Percentiles rank a stretch among this genome's conserved stretches.
phyloP scores from a whole-genome alignment of 768 basidiomycete genomes.

The Cystobasidium onofrii region DNA sequence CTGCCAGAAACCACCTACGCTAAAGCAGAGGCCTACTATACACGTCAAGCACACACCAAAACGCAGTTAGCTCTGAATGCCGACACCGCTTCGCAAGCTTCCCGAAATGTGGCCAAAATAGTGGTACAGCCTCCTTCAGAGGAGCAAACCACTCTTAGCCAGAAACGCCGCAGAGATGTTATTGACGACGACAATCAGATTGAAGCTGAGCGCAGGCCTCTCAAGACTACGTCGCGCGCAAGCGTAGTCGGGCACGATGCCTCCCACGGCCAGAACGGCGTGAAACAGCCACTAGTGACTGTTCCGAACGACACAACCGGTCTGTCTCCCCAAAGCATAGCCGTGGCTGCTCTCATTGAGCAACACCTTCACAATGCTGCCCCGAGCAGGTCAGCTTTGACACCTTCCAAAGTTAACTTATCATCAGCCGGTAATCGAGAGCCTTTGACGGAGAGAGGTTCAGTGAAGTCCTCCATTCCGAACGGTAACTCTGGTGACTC shows the following conservation, averaged over 20 bases:
- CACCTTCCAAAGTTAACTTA: background rate
- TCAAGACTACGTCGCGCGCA: background rate
- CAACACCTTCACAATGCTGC: background rate
- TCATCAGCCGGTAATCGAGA: background rate
- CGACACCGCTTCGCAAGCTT: background rate
- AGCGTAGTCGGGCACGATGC: background rate
- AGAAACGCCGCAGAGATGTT: background rate
- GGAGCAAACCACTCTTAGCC: background rate
- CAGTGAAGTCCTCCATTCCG: background rate
- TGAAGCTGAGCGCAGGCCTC: background rate
- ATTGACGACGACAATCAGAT: background rate
- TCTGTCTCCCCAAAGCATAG: background rate
- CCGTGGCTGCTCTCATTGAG: background rate
- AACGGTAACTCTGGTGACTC: background rate
- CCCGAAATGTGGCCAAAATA: background rate
- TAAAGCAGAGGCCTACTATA: conserved; percentile 6
- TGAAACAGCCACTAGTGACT: background rate
- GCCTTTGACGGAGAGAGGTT: background rate
- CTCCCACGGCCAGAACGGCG: background rate
- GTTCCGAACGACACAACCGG: background rate
- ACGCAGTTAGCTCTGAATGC: background rate
- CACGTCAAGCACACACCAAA: background rate
- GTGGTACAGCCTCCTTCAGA: background rate
- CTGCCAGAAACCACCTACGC: conserved; percentile 7
- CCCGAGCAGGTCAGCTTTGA: background rate